Conservation (phyloP, 108 stramenopile genomes). For the Cyclotella atomus region DNA sequence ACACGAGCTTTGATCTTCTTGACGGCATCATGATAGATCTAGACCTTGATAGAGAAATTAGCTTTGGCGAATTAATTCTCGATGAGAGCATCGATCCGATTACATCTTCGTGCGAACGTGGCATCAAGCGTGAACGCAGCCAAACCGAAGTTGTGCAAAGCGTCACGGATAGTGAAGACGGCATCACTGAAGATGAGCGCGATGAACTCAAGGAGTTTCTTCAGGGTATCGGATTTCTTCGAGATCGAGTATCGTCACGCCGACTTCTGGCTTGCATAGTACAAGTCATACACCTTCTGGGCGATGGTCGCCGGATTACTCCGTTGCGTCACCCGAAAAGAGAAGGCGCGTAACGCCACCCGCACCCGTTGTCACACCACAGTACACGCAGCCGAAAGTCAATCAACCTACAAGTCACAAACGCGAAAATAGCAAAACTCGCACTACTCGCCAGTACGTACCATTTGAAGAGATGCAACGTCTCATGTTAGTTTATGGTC, state of each 20-base stretch:
- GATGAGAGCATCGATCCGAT: neutral
- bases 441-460: conserved; percentile 16
- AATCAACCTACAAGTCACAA: neutral
- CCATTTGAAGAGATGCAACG: conserved; percentile 25
- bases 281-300: neutral
- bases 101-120: neutral
- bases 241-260: neutral
- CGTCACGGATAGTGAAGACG: neutral
- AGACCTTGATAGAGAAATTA: neutral
- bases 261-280: neutral
- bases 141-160: neutral
- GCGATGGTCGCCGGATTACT: neutral
- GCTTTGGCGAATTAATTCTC: neutral
- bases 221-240: neutral
- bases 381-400: neutral
- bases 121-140: neutral
- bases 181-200: neutral
- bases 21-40: neutral
- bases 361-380: neutral
- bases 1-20: conserved; percentile 5
- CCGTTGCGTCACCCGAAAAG: neutral
- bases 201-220: conserved; percentile 14
- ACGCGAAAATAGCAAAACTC: neutral
- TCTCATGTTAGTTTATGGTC: conserved; percentile 14
- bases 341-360: neutral